Base-by-base conservation (phyloP, 1,284 basidiomycete species). In the Wolfiporia cocos region DNA sequence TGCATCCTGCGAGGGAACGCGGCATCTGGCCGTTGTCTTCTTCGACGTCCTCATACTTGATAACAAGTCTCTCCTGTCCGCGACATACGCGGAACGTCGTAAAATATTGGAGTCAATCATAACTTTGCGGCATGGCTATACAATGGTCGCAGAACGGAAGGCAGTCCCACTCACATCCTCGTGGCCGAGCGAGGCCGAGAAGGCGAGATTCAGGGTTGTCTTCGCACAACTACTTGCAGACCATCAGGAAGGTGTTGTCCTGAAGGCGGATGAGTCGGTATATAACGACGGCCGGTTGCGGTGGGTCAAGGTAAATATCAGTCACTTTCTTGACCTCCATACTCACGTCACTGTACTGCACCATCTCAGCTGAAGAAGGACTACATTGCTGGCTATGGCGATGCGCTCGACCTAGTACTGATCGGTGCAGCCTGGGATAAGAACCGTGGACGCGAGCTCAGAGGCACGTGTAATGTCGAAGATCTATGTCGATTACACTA, bases 351-450 rank as follows among this genome's bases (percentile, higher is more conserved):
- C 21, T 22, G 14, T 39, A 28, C n/a, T 39, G 29, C 12, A 19
- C 15, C 9, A 39, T 7, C 18, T 33, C 42, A 70, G 67, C 40
- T 69, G 39, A 85, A 87, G 68, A 78, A 73, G 57, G 92, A 94
- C 57, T 93, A 92, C 51, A 88, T 95, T 29, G 77, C 78, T 0
- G 83, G 83, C 1, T 71, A 85, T 34, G 89, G 90, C 0, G 92
- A 95, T 59, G 74, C 76, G 10, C 56, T 92, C 11, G 89, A 93
- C 58, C 70, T 93, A 37, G 78, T 81, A 1, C 57, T 92, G 17
- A 58, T 93, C 19, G 92, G 78, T 1, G 88, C 81, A 11, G 67
- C 74, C 0, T 92, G 88, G 86, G 83, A 89, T 47, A 81, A 80
- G 51, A 74, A 85, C 28, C 71, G 92, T 7, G 92, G 74, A 3